Evolutionary conservation across 768 basidiomycete species (phyloP), one percentile per base, ranked within the genome.

Genomic region (Panellus pusillus): DNA sequence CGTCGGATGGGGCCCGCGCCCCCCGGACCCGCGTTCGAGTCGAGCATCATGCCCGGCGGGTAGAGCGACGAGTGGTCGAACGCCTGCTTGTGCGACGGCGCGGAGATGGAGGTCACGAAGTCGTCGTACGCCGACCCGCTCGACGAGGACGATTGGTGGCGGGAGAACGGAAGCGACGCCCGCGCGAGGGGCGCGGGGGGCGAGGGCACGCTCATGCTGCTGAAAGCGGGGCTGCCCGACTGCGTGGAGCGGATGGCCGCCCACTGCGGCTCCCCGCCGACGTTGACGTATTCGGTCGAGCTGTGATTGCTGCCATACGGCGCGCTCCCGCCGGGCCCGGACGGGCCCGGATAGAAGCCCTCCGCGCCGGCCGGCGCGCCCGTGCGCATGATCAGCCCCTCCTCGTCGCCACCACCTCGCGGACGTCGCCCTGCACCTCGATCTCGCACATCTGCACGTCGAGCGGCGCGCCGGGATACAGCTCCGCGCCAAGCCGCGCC

Each of bases 51-150:
- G 12, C 74, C 71, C 19, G 77, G 66, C 0, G 79, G 74, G 61
- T 81, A 86, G 43, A 86, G 65, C 48, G 73, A 57, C 1, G 69
- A 55, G 62, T 85, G 79, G 69, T 88, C 87, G 49, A 89, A 89
- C 9, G 74, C 73, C 43, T 79, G 78, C 67, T 86, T 83, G 63
- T 86, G 84, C 37, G 87, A 81, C 13, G 89, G 85, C 1, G 86
- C 86, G 9, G 87, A 86, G 49, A 84, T 70, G 20, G 83, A 79
- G 0, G 78, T 71, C 28, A 77, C 71, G 57, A 70, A 74, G 24
- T 75, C 74, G 11, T 78, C 70, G 27, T 73, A 44, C 54, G 61
- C 55, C 60, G 69, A 46, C 61, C 55, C n/a, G 67, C 63, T n/a
- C 65, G 70, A 17, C 64, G 68, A 31, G 62, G 65, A 14, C 69